Evolutionary conservation across 2,329 filamentous ascomycete species (phyloP), one percentile per base, ranked within the genome.

Genomic region (Epichloe hybrida): DNA sequence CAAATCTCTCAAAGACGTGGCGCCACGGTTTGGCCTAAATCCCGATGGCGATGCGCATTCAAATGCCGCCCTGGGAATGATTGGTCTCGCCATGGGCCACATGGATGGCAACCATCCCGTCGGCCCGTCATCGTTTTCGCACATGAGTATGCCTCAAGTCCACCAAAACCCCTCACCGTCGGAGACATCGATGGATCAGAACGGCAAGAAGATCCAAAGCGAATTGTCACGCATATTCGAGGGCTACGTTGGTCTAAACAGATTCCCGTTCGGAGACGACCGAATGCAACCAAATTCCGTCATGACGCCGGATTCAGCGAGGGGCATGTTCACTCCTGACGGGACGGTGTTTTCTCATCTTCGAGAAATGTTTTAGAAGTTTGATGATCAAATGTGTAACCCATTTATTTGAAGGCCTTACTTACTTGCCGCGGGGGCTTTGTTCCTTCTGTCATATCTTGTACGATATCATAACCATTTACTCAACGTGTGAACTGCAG

Each of bases 1-100:
- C 49, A 75, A 76, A 42, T 79, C 81, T 0, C 74, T 90, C 38
- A 86, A 86, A 58, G 80, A 86, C 53, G 80, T 87, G 6, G 85
- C 82, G 0, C 83, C 83, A 0, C 77, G 80, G 20, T 75, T 89
- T 1, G 85, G 85, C 0, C 71, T 85, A 20, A 65, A 68, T 48
- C 58, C 62, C 1, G 64, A 68, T 27, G 69, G 75, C 7, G 74
- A 79, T 53, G 67, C 74, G 0, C 75, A 77, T 54, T 74, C 71
- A 12, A 72, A 66, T 9, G 75, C 74, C 1, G 74, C 75, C 0
- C 58, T 77, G n/a, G 72, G 72, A 1, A 79, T 79, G 75, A 74
- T 76, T 46, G 76, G 74, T 1, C 64, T 79, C 5, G 75, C 76
- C 4, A 66, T 67, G 34, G 48, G 69, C 0, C 66, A 69, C 40